Evolutionary conservation across 1,284 basidiomycete species (phyloP).

Genomic region (Melampsora larici-populina): DNA sequence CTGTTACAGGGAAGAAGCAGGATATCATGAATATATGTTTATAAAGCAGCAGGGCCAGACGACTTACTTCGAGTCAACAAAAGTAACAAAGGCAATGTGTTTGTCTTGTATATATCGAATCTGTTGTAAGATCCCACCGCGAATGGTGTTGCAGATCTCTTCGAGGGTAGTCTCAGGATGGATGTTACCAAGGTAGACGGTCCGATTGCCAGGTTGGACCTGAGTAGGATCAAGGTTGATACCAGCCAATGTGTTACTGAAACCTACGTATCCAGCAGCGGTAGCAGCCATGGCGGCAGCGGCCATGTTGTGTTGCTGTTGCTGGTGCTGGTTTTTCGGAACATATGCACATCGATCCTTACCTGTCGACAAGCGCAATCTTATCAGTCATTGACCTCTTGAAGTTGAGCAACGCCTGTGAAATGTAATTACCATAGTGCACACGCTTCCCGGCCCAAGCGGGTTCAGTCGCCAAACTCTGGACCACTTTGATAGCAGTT

Average conservation of each 20-base stretch:
- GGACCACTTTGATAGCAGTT: constrained; percentile 87
- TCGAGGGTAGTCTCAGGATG: constrained; percentile 86
- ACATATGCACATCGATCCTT: constrained; percentile 82
- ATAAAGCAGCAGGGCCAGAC: too few species aligned
- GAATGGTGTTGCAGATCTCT: constrained; percentile 87
- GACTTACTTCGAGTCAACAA: constrained; percentile 47
- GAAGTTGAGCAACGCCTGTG: constrained; percentile 2
- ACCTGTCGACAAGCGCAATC: constrained; percentile 47
- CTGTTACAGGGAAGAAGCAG: constrained; percentile 56
- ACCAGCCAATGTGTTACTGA: constrained; percentile 41
- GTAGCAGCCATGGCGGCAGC: constrained; percentile 53
- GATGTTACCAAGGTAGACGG: constrained; percentile 88
- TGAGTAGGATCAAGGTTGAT: constrained; percentile 40
- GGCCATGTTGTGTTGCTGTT: constrained; percentile 53
- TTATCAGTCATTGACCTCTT: constrained; percentile 46
- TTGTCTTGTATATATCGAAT: constrained; percentile 89
- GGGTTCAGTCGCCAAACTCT: constrained; percentile 78
- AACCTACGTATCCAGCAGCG: constrained; percentile 43
- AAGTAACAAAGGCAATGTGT: constrained; percentile 66
- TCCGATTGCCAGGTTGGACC: constrained; percentile 65
- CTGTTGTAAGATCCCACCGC: constrained; percentile 79
- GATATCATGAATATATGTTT: constrained; percentile 81
- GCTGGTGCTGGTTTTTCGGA: constrained; percentile 74
- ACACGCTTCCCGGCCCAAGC: constrained; percentile 90
- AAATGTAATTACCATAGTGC: constrained; percentile 66